A percentile compares a stretch with the other conserved stretches of the same genome.
Conservation (phyloP, 2,329 filamentous ascomycete genomes). For the Peltaster fructicola region DNA sequence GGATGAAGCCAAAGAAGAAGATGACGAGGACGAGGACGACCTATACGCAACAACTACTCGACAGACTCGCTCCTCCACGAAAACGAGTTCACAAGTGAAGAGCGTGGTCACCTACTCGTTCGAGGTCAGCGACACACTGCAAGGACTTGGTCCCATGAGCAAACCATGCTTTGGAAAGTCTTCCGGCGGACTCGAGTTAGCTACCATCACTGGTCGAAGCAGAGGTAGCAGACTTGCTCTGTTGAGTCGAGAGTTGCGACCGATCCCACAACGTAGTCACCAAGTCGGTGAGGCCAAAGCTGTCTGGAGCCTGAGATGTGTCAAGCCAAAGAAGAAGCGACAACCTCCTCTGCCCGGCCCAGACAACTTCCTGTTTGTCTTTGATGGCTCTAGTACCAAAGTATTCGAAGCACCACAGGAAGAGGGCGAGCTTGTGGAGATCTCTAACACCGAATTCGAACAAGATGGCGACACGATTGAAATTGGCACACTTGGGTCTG, state of each 20-base stretch:
- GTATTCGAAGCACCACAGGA: constrained; percentile 8
- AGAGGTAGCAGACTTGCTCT: constrained; percentile 53
- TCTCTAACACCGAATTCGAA: constrained; percentile 79
- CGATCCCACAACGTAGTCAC: constrained; percentile 50
- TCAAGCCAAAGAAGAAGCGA: constrained; percentile 4
- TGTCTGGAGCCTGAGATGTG: constrained; percentile 62
- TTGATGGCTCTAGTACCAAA: constrained; percentile 13
- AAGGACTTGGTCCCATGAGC: constrained; percentile 64
- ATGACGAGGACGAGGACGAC: constrained; percentile 41
- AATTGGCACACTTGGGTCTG: constrained; percentile 64
- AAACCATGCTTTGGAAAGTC: constrained; percentile 51
- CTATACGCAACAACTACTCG: constrained; percentile 43
- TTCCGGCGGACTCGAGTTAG: constrained; percentile 31
- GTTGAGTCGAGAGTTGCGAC: constrained; percentile 61
- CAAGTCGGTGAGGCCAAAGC: constrained; percentile 56
- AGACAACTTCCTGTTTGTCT: constrained; percentile 17
- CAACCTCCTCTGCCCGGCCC: too few relatives aligned
- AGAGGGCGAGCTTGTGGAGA: constrained; percentile 20
- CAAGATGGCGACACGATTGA: constrained; percentile 74
- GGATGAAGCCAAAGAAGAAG: constrained; percentile 41
- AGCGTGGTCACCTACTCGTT: constrained; percentile 53
- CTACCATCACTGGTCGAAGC: constrained; percentile 44
- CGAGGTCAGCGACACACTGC: constrained; percentile 55
- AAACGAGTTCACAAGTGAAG: too few relatives aligned
- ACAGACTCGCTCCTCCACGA: too few relatives aligned